Percentiles rank a stretch among this genome's conserved stretches.
phyloP scores from a whole-genome alignment of 192 early-diverging fungal species.

The Coemansia sp. region DNA sequence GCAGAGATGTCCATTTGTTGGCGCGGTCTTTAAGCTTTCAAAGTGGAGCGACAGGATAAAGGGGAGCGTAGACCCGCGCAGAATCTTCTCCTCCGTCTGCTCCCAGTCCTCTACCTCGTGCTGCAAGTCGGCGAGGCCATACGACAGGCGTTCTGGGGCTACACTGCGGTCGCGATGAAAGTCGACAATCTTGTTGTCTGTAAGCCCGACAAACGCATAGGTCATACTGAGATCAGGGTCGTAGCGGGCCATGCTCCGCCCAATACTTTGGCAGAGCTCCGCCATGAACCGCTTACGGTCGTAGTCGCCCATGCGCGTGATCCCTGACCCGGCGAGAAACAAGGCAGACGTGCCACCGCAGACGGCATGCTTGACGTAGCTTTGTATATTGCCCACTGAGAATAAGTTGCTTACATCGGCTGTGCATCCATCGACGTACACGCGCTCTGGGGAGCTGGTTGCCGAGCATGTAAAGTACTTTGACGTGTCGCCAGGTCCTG shows the following conservation, averaged over 20 bases:
- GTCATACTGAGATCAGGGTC: conserved; percentile 54
- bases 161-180: conserved; percentile 44
- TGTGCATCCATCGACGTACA: conserved; percentile 52
- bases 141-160: conserved; percentile 10
- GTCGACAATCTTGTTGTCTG: conserved; percentile 44
- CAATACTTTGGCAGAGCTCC: conserved; percentile 30
- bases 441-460: conserved; percentile 12
- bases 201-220: conserved; percentile 50
- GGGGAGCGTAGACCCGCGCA: conserved; percentile 44
- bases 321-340: conserved; percentile 46
- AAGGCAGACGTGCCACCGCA: conserved; percentile 38
- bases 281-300: conserved; percentile 37
- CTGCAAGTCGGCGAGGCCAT: conserved; percentile 44
- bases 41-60: conserved; percentile 51
- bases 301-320: conserved; percentile 40
- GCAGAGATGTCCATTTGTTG: conserved; percentile 49
- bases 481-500: conserved; percentile 46
- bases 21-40: conserved; percentile 38
- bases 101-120: conserved; percentile 55
- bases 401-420: conserved; percentile 23
- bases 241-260: conserved; percentile 29
- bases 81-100: conserved; percentile 30
- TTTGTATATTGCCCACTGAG: conserved; percentile 16
- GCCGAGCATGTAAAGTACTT: conserved; percentile 40
- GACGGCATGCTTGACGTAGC: conserved; percentile 42